Percentiles rank a stretch among this genome's conserved stretches.
These are phyloP conservation scores for Lodderomyces theae DNA, from an alignment of 1,139 yeast species.

Conservation along the genomic window DNA sequence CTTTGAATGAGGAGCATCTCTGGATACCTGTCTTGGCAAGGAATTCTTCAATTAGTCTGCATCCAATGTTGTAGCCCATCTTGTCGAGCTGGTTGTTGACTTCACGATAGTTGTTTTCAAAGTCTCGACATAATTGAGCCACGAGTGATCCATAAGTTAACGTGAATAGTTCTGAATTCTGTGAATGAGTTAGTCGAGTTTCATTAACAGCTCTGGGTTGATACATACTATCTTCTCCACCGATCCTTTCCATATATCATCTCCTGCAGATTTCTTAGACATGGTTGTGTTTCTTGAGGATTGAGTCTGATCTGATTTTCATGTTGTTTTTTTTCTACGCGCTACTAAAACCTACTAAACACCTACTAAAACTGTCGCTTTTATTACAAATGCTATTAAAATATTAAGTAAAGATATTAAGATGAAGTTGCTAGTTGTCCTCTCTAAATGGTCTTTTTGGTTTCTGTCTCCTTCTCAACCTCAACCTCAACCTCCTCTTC, in stretches of 20 bases:
- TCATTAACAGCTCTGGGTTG: background rate
- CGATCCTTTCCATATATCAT: constrained; percentile 88
- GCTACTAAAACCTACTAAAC: background rate
- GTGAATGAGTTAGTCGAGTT: constrained; percentile 15
- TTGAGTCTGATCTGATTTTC: background rate
- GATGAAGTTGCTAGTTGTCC: background rate
- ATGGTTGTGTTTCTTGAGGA: constrained; percentile 5
- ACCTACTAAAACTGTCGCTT: background rate
- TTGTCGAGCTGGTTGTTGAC: constrained; percentile 82
- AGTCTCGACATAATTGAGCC: constrained; percentile 87
- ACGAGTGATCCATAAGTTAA: constrained; percentile 93
- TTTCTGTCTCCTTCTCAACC: constrained; percentile 4
- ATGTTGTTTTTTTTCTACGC: background rate
- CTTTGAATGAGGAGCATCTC: constrained; percentile 75
- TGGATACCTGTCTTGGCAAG: constrained; percentile 82
- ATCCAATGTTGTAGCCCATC: constrained; percentile 96
- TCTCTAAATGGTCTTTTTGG: constrained; percentile 12
- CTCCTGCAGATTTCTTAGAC: constrained; percentile 45
- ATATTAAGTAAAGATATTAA: constrained; percentile 1
- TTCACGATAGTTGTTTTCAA: constrained; percentile 66
- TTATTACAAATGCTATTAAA: constrained; percentile 1
- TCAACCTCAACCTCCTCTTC: constrained; percentile 7
- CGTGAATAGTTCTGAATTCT: constrained; percentile 89
- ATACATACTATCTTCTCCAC: constrained; percentile 77
- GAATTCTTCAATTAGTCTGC: constrained; percentile 88